Conservation (phyloP, 2,329 filamentous ascomycete species). For the Penicillium sp. region DNA sequence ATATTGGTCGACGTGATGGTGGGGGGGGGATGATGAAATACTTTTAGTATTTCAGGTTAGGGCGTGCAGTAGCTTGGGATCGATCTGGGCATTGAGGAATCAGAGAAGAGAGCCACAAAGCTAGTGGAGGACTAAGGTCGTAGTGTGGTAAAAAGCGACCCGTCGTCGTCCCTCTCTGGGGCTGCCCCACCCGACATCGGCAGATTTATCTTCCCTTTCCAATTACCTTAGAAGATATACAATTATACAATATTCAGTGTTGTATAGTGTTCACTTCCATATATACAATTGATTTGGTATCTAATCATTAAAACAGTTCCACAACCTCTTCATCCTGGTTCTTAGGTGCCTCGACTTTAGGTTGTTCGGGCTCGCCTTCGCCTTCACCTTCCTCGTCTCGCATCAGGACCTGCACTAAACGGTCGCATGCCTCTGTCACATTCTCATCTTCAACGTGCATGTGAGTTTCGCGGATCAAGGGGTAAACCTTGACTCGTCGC, state of each 20-base stretch:
- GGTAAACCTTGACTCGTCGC: constrained; percentile 78
- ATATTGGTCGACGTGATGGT: constrained; percentile 18
- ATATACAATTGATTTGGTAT: constrained; percentile 11
- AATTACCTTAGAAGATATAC: not conserved
- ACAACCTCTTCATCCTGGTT: constrained; percentile 48
- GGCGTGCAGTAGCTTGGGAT: constrained; percentile 14
- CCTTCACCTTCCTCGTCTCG: constrained; percentile 66
- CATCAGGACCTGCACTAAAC: constrained; percentile 85
- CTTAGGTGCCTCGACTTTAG: constrained; percentile 36
- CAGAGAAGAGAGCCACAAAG: not conserved
- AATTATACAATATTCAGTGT: not conserved
- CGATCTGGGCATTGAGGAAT: constrained; percentile 3
- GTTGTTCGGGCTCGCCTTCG: constrained; percentile 37
- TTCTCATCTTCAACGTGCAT: constrained; percentile 71
- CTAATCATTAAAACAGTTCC: constrained; percentile 42
- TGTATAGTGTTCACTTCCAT: not conserved
- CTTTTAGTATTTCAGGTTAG: constrained; percentile 8
- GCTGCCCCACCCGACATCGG: constrained; percentile 4
- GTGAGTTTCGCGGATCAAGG: constrained; percentile 84
- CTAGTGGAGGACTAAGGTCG: constrained; percentile 1
- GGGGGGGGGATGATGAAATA: constrained; percentile 13
- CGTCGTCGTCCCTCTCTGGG: too few relatives aligned
- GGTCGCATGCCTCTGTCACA: constrained; percentile 80
- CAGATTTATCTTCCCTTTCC: constrained; percentile 1
- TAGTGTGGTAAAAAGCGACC: not conserved